Evolutionary conservation across 768 basidiomycete species (phyloP).

Genomic region (Russula sp.): DNA sequence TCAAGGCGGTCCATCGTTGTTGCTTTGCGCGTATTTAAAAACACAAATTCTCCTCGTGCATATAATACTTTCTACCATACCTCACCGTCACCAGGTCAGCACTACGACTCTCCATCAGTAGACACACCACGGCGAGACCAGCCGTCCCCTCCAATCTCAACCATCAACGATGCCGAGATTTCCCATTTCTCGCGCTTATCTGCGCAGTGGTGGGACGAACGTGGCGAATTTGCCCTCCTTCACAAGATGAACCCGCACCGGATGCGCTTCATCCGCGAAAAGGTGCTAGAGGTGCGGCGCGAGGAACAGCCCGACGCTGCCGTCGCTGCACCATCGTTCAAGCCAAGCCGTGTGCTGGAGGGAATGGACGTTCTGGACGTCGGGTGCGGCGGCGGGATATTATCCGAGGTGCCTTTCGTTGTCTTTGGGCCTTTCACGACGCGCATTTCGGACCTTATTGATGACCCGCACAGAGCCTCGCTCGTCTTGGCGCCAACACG

Average conservation of each 20-base stretch:
- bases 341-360: conserved; percentile 35
- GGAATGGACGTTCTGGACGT: conserved; percentile 80
- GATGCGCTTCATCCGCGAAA: conserved; percentile 74
- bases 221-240: conserved; percentile 79
- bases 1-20: background rate
- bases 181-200: conserved; percentile 85
- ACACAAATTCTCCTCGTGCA: background rate
- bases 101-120: background rate
- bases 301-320: conserved; percentile 38
- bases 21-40: background rate
- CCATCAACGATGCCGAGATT: conserved; percentile 75
- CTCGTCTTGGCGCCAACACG: conserved; percentile 81
- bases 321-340: conserved; percentile 24
- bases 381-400: conserved; percentile 91
- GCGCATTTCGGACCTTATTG: background rate
- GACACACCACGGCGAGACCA: background rate
- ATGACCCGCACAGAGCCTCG: conserved; percentile 54
- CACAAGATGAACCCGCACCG: conserved; percentile 95
- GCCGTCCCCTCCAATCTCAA: conserved; percentile 25
- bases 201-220: conserved; percentile 94
- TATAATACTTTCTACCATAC: background rate
- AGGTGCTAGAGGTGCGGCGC: conserved; percentile 53
- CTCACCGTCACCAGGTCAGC: background rate
- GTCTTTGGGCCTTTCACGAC: background rate
- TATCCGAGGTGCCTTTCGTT: conserved; percentile 65